Conservation (phyloP, 1,284 basidiomycete genomes). For the Rhodotorula sp. region DNA sequence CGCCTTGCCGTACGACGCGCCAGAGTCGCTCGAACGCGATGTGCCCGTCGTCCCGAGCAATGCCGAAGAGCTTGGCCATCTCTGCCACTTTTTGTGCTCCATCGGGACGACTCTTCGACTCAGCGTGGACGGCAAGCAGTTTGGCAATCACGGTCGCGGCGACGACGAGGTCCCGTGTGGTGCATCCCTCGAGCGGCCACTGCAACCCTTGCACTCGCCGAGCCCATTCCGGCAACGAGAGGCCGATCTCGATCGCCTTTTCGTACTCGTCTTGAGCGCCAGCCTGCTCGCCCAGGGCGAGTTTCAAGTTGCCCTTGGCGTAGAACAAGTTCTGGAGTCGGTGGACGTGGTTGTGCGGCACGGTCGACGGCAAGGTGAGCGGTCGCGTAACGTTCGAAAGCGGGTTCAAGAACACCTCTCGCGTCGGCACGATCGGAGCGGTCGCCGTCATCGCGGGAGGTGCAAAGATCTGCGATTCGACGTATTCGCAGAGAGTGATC, state of each 20-base stretch:
- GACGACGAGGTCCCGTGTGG: slow-evolving; percentile 37
- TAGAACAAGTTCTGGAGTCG: slow-evolving; percentile 54
- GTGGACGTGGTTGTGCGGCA: slow-evolving; percentile 50
- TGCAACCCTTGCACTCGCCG: slow-evolving; percentile 7
- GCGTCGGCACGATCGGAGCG: background rate
- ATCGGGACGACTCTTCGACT: slow-evolving; percentile 43
- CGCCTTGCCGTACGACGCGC: slow-evolving; percentile 49
- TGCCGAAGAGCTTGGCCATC: slow-evolving; percentile 36
- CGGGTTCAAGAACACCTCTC: slow-evolving; percentile 17
- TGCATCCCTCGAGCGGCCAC: slow-evolving; percentile 27
- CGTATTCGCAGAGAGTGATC: slow-evolving; percentile 50
- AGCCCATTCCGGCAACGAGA: slow-evolving; percentile 32
- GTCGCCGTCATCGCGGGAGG: slow-evolving; percentile 18
- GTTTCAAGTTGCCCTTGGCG: slow-evolving; percentile 53
- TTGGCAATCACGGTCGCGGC: slow-evolving; percentile 49
- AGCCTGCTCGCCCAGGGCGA: slow-evolving; percentile 42
- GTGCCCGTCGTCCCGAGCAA: slow-evolving; percentile 42
- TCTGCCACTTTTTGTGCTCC: slow-evolving; percentile 38
- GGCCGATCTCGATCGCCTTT: slow-evolving; percentile 47
- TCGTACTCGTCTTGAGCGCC: slow-evolving; percentile 50
- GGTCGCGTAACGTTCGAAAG: slow-evolving; percentile 32
- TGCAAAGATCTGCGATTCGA: slow-evolving; percentile 44
- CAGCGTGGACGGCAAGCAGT: slow-evolving; percentile 50
- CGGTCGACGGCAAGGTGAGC: slow-evolving; percentile 38
- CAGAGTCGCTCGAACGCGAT: slow-evolving; percentile 48